Conservation (phyloP, 176 grass and related monocot species). For the Zoysia pacifica region DNA sequence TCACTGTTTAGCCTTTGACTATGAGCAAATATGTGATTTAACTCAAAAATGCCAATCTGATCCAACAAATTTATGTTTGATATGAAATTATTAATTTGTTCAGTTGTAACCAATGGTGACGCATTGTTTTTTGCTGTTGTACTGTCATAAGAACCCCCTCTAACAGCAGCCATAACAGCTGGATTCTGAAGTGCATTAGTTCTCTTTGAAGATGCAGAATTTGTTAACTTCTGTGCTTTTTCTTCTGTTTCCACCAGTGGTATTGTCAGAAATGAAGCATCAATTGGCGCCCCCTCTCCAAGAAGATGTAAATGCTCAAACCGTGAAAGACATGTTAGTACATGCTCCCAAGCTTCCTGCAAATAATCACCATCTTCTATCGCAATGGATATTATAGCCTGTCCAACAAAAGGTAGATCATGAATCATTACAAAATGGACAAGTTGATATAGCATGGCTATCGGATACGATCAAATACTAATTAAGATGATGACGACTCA, state of each 20-base stretch:
- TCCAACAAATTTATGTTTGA: conserved; percentile 96
- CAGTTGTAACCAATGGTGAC: conserved; percentile 69
- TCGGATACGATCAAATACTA: neutral
- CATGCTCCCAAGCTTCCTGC: conserved; percentile 95
- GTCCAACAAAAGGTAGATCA: conserved; percentile 23
- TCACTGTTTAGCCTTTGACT: conserved; percentile 97
- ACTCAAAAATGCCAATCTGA: conserved; percentile 95
- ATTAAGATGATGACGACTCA: neutral
- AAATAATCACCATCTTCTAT: conserved; percentile 98
- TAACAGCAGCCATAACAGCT: conserved; percentile 83
- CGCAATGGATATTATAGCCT: conserved; percentile 98
- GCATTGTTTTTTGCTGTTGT: conserved; percentile 62
- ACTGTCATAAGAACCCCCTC: conserved; percentile 99
- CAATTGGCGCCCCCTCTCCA: conserved; percentile 88
- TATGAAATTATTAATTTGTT: conserved; percentile 94
- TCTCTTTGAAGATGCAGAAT: conserved; percentile 53
- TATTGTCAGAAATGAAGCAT: conserved; percentile 93
- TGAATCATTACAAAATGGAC: neutral
- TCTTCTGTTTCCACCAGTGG: conserved; percentile 64
- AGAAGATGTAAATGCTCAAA: conserved; percentile 97
- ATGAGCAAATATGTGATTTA: conserved; percentile 99
- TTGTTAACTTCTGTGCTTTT: conserved; percentile 45
- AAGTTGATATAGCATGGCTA: neutral
- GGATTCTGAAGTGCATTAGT: conserved; percentile 90
- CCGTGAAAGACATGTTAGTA: conserved; percentile 95